phyloP scores from a whole-genome alignment of 257 asterid genomes.

The Lithospermum erythrorhizon region DNA sequence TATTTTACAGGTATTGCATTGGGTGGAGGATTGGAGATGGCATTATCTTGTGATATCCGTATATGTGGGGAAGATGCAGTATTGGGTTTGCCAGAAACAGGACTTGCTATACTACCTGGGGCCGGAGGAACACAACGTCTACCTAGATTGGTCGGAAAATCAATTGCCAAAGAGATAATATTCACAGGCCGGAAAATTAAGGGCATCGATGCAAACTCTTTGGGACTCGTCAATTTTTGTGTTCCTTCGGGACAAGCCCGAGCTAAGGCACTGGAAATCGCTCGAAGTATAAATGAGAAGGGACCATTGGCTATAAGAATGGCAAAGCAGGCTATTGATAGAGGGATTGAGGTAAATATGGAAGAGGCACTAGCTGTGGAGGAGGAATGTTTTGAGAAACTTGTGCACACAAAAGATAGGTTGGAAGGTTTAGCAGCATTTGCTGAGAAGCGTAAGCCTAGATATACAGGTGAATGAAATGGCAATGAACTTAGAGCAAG shows the following conservation, averaged over 20 bases:
- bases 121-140: slow-evolving; percentile 95
- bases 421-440: slow-evolving; percentile 88
- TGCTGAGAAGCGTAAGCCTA: slow-evolving; percentile 77
- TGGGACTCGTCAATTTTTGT: slow-evolving; percentile 65
- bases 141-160: slow-evolving; percentile 83
- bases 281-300: slow-evolving; percentile 67
- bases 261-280: slow-evolving; percentile 70
- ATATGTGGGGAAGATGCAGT: slow-evolving; percentile 82
- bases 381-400: slow-evolving; percentile 63
- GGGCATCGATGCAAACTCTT: slow-evolving; percentile 24
- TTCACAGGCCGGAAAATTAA: slow-evolving; percentile 27
- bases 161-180: slow-evolving; percentile 73
- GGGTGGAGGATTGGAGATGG: slow-evolving; percentile 97
- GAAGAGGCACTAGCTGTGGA: slow-evolving; percentile 54
- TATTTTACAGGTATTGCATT: slow-evolving; percentile 23
- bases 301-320: slow-evolving; percentile 87
- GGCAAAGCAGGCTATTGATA: slow-evolving; percentile 82
- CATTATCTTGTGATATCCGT: slow-evolving; percentile 88
- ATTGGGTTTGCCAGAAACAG: slow-evolving; percentile 89
- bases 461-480: slow-evolving; percentile 50
- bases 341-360: slow-evolving; percentile 50
- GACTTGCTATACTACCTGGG: slow-evolving; percentile 97
- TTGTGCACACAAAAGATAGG: slow-evolving; percentile 66
- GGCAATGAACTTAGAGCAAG: too few species aligned
- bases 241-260: slow-evolving; percentile 79